Evolutionary conservation across 805 yeast species (phyloP), one percentile per base, ranked within the genome.

Genomic region (Yarrowia porcina): DNA sequence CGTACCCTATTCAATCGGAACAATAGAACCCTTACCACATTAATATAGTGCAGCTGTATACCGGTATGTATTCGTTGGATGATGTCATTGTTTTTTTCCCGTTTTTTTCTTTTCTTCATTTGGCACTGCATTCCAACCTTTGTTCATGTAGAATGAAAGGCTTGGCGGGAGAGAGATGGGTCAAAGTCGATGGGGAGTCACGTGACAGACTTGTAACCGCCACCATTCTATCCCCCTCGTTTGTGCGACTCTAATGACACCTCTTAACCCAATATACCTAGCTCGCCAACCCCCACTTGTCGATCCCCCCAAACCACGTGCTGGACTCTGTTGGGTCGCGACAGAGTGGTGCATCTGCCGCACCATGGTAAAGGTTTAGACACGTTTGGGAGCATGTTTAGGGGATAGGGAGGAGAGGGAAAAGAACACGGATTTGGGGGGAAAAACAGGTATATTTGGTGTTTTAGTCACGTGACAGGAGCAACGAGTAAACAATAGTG

Each of bases 241-340:
- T 21, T 1, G 5, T 2, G 21, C 0, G 41, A 36, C 23, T 36
- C 41, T 18, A 3, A 13, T 18, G 41, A 41, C 9, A 17, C 50
- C 35, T 13, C n/a, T 1, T 27, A 44, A 44, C 50, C 50, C 50
- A 15, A 13, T 27, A 13, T 27, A 5, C 3, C 5, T 17, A 6
- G 5, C 17, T 4, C 10, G 11, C 17, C 21, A 4, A 1, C 2
- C n/a, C 23, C 50, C 50, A 9, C 27, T 3, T 44, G 50, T 44
- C 50, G 50, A 44, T 44, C 50, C 35, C 50, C 50, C 33, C n/a
- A 27, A 27, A 17, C 50, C 50, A 44, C 50, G 50, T 44, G 50
- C 50, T 17, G n/a, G n/a, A 11, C 35, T 44, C 50, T 13, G 50
- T 44, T 27, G 50, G 50, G 21, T 39, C 50, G 33, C n/a, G 49